A percentile compares a stretch with the other conserved stretches of the same genome.
Evolutionary conservation across 2,329 filamentous ascomycete genomes (phyloP).

Genomic region (Fusarium haematococcum): DNA sequence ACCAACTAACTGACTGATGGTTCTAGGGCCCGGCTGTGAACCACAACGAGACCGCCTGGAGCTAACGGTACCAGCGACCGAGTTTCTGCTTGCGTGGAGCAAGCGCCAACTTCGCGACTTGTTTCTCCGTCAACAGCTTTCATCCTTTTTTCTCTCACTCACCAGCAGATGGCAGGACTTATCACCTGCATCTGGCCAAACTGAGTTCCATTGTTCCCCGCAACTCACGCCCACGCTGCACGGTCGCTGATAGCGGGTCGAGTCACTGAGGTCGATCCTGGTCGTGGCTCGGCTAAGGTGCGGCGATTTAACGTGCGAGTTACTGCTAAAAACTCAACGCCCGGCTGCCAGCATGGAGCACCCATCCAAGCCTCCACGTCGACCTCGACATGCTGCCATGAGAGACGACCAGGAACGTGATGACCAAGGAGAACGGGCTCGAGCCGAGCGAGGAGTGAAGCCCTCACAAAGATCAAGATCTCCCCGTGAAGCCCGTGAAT

Average conservation of each 20-base stretch:
- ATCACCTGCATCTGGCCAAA: constrained; percentile 18
- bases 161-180: constrained; percentile 18
- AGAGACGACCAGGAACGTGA: constrained; percentile 53
- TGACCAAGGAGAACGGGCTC: constrained; percentile 53
- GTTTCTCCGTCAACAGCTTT: neutral
- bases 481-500: constrained; percentile 44
- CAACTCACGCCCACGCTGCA: constrained; percentile 25
- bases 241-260: constrained; percentile 37
- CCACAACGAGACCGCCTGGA: constrained; percentile 5
- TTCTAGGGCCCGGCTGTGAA: constrained; percentile 2
- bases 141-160: constrained; percentile 9
- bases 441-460: constrained; percentile 50
- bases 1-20: constrained; percentile 4
- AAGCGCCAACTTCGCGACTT: neutral
- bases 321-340: constrained; percentile 55
- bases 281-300: constrained; percentile 52
- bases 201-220: constrained; percentile 26
- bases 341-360: constrained; percentile 46
- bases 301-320: constrained; percentile 52
- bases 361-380: constrained; percentile 49
- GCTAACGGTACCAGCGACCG: constrained; percentile 4
- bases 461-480: constrained; percentile 49
- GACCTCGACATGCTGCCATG: constrained; percentile 56
- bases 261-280: constrained; percentile 28
- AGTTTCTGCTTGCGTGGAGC: neutral